These are phyloP conservation scores for Pichia heedii DNA, from an alignment of 805 yeast species.

Conservation along the genomic window DNA sequence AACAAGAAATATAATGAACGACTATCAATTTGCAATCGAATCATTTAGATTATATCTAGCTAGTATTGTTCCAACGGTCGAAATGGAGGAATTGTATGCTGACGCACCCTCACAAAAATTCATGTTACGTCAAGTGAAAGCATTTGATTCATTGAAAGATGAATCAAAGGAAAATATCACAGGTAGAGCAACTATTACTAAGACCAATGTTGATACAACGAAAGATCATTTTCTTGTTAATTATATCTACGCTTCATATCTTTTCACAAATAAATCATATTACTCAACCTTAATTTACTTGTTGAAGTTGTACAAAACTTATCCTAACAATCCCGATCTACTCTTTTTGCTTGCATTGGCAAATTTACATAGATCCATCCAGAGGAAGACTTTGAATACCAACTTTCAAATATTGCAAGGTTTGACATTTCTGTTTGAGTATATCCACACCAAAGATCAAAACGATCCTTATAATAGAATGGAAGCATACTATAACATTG, in stretches of 20 bases:
- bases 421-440: conserved; percentile 65
- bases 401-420: conserved; percentile 88
- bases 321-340: conserved; percentile 70
- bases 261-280: conserved; percentile 76
- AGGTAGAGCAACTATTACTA: conserved; percentile 73
- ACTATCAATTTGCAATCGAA: conserved; percentile 68
- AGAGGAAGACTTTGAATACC: conserved; percentile 75
- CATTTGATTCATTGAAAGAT: conserved; percentile 63
- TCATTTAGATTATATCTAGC: conserved; percentile 58
- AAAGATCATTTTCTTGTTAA: conserved; percentile 54
- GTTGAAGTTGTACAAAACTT: conserved; percentile 56
- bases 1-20: conserved; percentile 54
- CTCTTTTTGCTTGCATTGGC: conserved; percentile 68
- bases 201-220: conserved; percentile 35
- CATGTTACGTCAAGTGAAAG: conserved; percentile 81
- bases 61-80: conserved; percentile 27
- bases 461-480: conserved; percentile 44
- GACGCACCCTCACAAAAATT: conserved; percentile 84
- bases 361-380: conserved; percentile 85
- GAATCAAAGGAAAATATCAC: conserved; percentile 27
- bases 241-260: conserved; percentile 68
- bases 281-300: conserved; percentile 75
- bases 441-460: conserved; percentile 36
- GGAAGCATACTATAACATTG: conserved; percentile 78
- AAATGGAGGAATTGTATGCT: conserved; percentile 35